These are phyloP conservation scores for Prunus dulcis DNA, from an alignment of 306 rosid genomes.

Conservation along the genomic window DNA sequence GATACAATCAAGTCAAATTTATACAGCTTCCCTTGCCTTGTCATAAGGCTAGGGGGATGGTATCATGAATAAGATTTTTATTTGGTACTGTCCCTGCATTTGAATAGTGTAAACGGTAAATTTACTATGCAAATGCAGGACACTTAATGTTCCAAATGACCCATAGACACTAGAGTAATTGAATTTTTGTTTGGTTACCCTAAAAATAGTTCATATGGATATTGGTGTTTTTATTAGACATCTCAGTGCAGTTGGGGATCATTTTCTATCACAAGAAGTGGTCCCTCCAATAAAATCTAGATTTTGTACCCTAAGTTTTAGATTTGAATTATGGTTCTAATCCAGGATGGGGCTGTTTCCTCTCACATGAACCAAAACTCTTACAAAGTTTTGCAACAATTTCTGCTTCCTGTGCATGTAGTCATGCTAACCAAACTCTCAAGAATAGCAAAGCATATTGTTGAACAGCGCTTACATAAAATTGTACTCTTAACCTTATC, in stretches of 20 bases:
- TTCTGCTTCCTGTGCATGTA: not conserved
- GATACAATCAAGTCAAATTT: conserved; percentile 14
- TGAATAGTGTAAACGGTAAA: not conserved
- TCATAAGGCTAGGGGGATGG: not conserved
- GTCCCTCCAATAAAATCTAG: not conserved
- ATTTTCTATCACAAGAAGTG: not conserved
- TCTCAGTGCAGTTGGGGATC: not conserved
- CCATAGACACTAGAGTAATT: not conserved
- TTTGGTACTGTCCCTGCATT: not conserved
- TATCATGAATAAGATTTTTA: not conserved
- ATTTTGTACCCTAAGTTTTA: not conserved
- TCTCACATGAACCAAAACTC: not conserved
- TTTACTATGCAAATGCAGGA: not conserved
- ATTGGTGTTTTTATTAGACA: not conserved
- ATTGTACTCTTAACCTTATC: not conserved
- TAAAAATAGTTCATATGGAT: not conserved
- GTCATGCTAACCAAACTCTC: not conserved
- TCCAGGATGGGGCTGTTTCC: not conserved
- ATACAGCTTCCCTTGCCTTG: not conserved
- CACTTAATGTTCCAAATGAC: not conserved
- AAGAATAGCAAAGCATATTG: not conserved
- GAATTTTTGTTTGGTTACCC: not conserved
- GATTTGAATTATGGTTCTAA: not conserved
- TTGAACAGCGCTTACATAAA: not conserved
- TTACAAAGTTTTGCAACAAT: not conserved